phyloP scores from a whole-genome alignment of 2,329 filamentous ascomycete genomes.

The Aspergillus ochraceus region DNA sequence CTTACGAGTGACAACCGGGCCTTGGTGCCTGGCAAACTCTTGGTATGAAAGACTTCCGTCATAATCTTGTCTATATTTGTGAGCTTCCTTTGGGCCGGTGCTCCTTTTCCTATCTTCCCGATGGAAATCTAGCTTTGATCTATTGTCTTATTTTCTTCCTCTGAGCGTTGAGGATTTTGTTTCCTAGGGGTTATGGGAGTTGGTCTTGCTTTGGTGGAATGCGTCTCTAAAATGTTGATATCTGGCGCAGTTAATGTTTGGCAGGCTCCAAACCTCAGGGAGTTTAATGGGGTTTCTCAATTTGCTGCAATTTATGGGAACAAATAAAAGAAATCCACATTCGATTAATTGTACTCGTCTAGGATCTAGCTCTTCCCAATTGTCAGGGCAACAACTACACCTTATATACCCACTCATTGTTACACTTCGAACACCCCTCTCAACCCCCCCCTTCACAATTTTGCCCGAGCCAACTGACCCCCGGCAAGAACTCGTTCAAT shows the following conservation, averaged over 20 bases:
- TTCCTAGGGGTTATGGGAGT: not conserved
- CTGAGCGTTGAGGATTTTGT: not conserved
- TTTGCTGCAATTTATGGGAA: not conserved
- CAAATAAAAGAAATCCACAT: not conserved
- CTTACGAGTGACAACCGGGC: not conserved
- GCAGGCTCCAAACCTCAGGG: not conserved
- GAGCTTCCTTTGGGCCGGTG: not conserved
- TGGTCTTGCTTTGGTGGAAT: not conserved
- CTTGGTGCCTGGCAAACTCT: not conserved
- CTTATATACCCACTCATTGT: not conserved
- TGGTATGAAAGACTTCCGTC: not conserved
- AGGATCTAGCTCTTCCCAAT: not conserved
- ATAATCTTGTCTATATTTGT: not conserved
- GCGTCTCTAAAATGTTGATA: not conserved
- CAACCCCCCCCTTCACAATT: not conserved
- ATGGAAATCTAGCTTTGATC: not conserved
- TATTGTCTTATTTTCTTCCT: not conserved
- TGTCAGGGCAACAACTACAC: not conserved
- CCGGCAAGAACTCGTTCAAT: constrained; percentile 22
- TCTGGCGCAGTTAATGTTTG: not conserved
- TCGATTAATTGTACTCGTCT: not conserved
- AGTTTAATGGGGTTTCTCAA: not conserved
- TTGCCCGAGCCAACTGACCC: not conserved
- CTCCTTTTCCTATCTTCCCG: not conserved
- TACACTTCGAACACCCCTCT: no score